phyloP scores from a whole-genome alignment of 2,329 filamentous ascomycete genomes.

The Exophiala xenobiotica region DNA sequence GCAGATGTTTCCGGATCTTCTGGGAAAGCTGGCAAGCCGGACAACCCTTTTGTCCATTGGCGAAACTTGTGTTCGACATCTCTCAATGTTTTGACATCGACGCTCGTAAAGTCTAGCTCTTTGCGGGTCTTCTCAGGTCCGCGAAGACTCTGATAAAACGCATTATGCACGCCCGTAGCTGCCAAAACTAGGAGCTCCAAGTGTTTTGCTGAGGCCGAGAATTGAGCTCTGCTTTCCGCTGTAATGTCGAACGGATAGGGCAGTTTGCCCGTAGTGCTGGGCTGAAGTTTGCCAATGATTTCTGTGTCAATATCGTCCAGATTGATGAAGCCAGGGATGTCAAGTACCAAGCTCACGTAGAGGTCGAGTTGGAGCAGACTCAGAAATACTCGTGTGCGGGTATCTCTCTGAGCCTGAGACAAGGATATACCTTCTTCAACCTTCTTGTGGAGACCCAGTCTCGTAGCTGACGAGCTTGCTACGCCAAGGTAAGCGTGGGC shows the following conservation, averaged over 20 bases:
- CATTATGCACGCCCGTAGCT: conserved; percentile 8
- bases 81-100: conserved; percentile 15
- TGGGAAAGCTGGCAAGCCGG: conserved; percentile 7
- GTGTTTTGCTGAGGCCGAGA: conserved; percentile 12
- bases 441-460: conserved; percentile 23
- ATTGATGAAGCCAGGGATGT: conserved; percentile 23
- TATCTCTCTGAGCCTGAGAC: conserved; percentile 11
- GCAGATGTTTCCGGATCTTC: conserved; percentile 9
- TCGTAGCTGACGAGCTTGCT: conserved; percentile 21
- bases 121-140: neutral
- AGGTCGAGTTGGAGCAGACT: conserved; percentile 23
- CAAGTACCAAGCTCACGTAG: conserved; percentile 24
- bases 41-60: conserved; percentile 22
- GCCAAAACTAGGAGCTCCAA: conserved; percentile 10
- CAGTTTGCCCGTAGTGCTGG: conserved; percentile 2
- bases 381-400: conserved; percentile 17
- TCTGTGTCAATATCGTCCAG: conserved; percentile 14
- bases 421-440: conserved; percentile 9
- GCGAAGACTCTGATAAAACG: neutral
- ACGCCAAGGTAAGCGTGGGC: conserved; percentile 24
- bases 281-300: conserved; percentile 8
- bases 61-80: conserved; percentile 18
- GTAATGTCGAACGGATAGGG: conserved; percentile 2
- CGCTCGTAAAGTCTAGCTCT: conserved; percentile 3
- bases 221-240: conserved; percentile 11